phyloP scores from a whole-genome alignment of 495 filamentous ascomycete genomes.

The Annulohypoxylon stygium region DNA sequence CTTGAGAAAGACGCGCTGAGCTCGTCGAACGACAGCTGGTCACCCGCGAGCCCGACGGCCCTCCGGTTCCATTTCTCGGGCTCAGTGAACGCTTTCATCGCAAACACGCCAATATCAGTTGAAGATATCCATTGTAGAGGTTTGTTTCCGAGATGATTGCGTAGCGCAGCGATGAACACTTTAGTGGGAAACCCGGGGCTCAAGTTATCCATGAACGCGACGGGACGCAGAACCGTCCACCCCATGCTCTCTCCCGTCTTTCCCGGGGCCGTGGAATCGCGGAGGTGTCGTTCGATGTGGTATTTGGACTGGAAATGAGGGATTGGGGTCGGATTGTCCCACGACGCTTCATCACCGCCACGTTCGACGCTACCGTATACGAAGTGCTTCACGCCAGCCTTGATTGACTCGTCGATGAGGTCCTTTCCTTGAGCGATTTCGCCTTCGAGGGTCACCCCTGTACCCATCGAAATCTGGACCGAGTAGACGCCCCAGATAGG shows the following conservation, averaged over 20 bases:
- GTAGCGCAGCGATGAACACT: slow-evolving; percentile 68
- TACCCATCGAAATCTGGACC: slow-evolving; percentile 60
- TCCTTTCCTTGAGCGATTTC: slow-evolving; percentile 74
- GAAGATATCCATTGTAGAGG: slow-evolving; percentile 69
- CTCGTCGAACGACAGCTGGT: slow-evolving; percentile 60
- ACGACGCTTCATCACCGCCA: slow-evolving; percentile 68
- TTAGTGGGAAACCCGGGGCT: slow-evolving; percentile 69
- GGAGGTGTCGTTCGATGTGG: slow-evolving; percentile 73
- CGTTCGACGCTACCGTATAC: slow-evolving; percentile 79
- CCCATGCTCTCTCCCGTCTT: slow-evolving; percentile 59
- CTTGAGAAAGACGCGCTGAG: slow-evolving; percentile 54
- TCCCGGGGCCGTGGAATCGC: slow-evolving; percentile 47
- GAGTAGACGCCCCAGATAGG: slow-evolving; percentile 57
- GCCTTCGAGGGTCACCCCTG: slow-evolving; percentile 60
- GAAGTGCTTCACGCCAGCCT: slow-evolving; percentile 71
- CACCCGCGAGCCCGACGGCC: slow-evolving; percentile 60
- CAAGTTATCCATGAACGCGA: slow-evolving; percentile 77
- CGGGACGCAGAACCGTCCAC: slow-evolving; percentile 74
- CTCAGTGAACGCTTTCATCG: slow-evolving; percentile 66
- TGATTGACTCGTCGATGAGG: slow-evolving; percentile 71
- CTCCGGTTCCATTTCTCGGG: slow-evolving; percentile 54
- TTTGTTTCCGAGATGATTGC: slow-evolving; percentile 60
- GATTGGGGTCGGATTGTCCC: slow-evolving; percentile 69
- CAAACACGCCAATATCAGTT: slow-evolving; percentile 75
- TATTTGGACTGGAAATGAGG: slow-evolving; percentile 78